Conservation (phyloP, 208 protist genomes). For the Wallacemonas rigidus region DNA sequence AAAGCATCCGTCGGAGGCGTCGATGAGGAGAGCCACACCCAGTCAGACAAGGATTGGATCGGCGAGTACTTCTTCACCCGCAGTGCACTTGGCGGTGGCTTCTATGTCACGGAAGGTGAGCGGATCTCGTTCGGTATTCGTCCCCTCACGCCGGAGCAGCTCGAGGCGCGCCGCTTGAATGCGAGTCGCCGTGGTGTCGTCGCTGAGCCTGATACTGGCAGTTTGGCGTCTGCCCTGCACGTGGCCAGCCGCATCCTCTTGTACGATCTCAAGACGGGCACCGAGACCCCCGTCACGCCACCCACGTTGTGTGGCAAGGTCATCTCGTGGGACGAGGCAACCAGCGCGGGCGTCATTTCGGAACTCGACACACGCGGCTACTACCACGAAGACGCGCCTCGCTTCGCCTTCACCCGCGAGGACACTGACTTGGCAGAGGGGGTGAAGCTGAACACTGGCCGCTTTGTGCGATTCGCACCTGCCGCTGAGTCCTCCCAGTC, state of each 20-base stretch:
- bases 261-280: slow-evolving; percentile 42
- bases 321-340: slow-evolving; percentile 50
- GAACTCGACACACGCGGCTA: slow-evolving; percentile 64
- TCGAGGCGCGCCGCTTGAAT: neutral
- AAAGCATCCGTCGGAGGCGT: too few species aligned
- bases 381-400: slow-evolving; percentile 57
- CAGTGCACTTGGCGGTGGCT: slow-evolving; percentile 49
- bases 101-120: slow-evolving; percentile 77
- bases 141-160: slow-evolving; percentile 1
- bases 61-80: slow-evolving; percentile 72
- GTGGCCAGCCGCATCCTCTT: slow-evolving; percentile 41
- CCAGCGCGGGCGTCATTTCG: slow-evolving; percentile 48
- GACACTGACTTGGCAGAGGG: slow-evolving; percentile 46
- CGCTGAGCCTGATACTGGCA: neutral
- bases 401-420: slow-evolving; percentile 51
- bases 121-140: slow-evolving; percentile 59
- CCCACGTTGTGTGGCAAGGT: slow-evolving; percentile 53
- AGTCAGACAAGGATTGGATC: neutral
- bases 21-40: neutral
- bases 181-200: slow-evolving; percentile 18
- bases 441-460: slow-evolving; percentile 34
- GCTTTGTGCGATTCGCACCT: slow-evolving; percentile 63
- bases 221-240: slow-evolving; percentile 21
- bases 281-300: slow-evolving; percentile 49
- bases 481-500: neutral